phyloP scores from a whole-genome alignment of 2,329 filamentous ascomycete species.

The Ophiostoma angusticollis region DNA sequence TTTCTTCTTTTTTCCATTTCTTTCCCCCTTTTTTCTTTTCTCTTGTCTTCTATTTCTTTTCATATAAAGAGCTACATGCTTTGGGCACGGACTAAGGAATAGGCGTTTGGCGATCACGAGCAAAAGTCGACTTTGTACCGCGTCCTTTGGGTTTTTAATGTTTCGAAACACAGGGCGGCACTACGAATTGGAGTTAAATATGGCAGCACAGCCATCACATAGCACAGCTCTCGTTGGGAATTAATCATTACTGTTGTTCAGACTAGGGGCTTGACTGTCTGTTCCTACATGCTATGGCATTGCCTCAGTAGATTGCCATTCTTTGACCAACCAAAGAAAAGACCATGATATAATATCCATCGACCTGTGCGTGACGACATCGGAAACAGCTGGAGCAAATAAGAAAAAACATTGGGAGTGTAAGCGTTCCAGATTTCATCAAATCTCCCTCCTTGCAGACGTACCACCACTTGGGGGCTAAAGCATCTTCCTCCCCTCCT shows the following conservation, averaged over 20 bases:
- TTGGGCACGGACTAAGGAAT: neutral
- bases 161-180: too few species aligned
- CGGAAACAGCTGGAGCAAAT: too few species aligned
- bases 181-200: too few species aligned
- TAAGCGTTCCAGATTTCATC: neutral
- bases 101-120: too few species aligned
- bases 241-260: too few species aligned
- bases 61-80: neutral
- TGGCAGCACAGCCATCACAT: too few species aligned
- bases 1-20: neutral
- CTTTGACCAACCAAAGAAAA: neutral
- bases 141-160: too few species aligned
- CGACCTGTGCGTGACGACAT: constrained; percentile 2
- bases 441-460: neutral
- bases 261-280: neutral
- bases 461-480: too few species aligned
- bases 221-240: too few species aligned
- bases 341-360: constrained; percentile 4
- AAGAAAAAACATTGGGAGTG: neutral
- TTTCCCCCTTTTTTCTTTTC: neutral
- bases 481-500: neutral
- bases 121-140: too few species aligned
- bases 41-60: neutral
- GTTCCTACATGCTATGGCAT: neutral
- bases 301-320: constrained; percentile 1